Base-by-base conservation (phyloP, 495 filamentous ascomycete genomes). In the Penicillium canariense region DNA sequence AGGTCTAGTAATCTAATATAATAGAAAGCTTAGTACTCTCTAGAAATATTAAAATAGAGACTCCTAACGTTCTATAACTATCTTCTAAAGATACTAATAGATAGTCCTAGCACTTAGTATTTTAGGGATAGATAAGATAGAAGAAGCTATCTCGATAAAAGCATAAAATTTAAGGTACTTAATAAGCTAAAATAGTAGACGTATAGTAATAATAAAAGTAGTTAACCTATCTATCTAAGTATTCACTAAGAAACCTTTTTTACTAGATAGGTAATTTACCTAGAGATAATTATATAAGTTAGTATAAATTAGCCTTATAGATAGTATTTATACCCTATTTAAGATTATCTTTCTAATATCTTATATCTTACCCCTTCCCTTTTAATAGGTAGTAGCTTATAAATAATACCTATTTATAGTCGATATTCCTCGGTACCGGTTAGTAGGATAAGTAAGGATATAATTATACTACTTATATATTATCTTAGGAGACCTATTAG, bases 181-280 rank as follows among this genome's bases (percentile, higher is more conserved):
- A n/a, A n/a, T n/a, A n/a, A n/a, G n/a, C n/a, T n/a, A n/a, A n/a
- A n/a, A n/a, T n/a, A n/a, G n/a, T n/a, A n/a, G n/a, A n/a, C n/a
- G n/a, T n/a, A 26, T 60, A 35, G 0, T 10, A 27, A 52, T 56
- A 60, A n/a, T 28, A 30, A 62, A 36, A 2, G 35, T 36, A 50
- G 63, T 61, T 28, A 31, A 63, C n/a, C 34, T 36, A 4, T 36
- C 34, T 2, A 36, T 1, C 34, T 8, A 36, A 8, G n/a, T 17
- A 17, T 36, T 4, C 1, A 5, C 2, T 4, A 9, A 63, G 17
- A 18, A 59, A 34, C 11, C 12, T 9, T 17, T 55, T 48, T 50
- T 50, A 12, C 10, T 45, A 22, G 12, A 51, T 15, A 27, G 31
- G 12, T 4, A 18, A 12, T 7, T 35, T 35, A 5, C 27, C 22